Evolutionary conservation across 1,284 basidiomycete species (phyloP), one percentile per base, ranked within the genome.

Genomic region (Kwoniella shivajii): DNA sequence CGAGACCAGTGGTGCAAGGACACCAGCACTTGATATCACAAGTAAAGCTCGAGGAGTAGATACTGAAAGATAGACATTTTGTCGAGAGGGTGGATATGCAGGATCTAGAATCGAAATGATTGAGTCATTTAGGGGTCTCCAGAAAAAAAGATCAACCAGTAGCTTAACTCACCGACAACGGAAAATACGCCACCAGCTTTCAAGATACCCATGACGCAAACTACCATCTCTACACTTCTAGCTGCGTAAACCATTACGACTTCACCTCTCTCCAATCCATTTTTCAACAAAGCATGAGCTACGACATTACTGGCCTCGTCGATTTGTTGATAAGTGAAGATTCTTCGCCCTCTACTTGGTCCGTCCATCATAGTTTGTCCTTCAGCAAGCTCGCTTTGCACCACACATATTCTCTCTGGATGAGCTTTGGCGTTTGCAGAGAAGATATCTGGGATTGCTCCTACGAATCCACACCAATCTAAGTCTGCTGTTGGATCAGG

Each of bases 161-260:
- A 43, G 10, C 1, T 20, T 1, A 5, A 26, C 84, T 67, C 53
- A 92, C 90, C 94, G 60, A 99, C 97, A 61, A 99, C 96, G 36
- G 91, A 95, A 80, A 99, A 99, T 2, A 92, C 94, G 6, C 91
- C 95, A 26, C 96, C 96, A 2, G 91, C 92, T 80, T 99, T 99
- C 68, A 99, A 84, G 33, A 96, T 88, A 48, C 91, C 96, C 86
- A 99, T 89, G 5, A 99, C 93, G 18, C 95, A 95, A 5, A 99
- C 90, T 6, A 97, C 92, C 48, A 99, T 86, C 75, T 99, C 95
- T 39, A 97, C 94, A 64, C 91, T 92, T 44, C 96, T 86, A 69
- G 97, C 88, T 0, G 96, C 96, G 73, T 99, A 99, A n/a, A 99
- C 90, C 86, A 96, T 98, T 54, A 99, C 93, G 20, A 99, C 93